Evolutionary conservation across 129 eudicot genomes (phyloP).

Genomic region (Helianthus tuberosus): DNA sequence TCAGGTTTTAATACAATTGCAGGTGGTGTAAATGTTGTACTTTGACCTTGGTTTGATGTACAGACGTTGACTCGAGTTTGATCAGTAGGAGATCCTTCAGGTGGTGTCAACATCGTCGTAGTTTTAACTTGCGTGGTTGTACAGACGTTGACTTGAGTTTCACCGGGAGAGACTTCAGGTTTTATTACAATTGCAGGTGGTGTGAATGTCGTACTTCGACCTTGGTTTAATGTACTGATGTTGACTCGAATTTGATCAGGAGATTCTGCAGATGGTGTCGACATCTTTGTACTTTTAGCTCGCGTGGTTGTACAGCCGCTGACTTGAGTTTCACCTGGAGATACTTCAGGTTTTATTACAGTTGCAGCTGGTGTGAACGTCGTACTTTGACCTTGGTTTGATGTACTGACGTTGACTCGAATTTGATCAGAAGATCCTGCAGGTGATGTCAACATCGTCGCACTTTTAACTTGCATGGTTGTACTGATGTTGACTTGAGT

Average conservation of each 20-base stretch:
- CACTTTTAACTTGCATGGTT: slow-evolving; percentile 14
- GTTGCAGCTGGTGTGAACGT: slow-evolving; percentile 15
- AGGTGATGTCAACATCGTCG: slow-evolving; percentile 6
- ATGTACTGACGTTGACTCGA: neutral
- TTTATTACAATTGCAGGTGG: neutral
- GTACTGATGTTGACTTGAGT: neutral
- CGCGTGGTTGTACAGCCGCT: neutral
- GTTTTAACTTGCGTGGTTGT: neutral
- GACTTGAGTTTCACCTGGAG: neutral
- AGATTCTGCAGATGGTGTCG: neutral
- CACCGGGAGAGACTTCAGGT: neutral
- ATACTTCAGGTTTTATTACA: neutral
- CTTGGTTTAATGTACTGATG: neutral
- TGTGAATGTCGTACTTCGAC: neutral
- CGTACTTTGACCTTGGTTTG: slow-evolving; percentile 1
- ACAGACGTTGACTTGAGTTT: neutral
- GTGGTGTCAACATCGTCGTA: neutral
- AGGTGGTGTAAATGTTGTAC: neutral
- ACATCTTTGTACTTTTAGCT: neutral
- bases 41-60: neutral
- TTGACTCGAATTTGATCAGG: neutral
- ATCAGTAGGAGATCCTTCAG: neutral
- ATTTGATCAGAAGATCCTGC: neutral
- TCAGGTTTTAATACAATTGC: neutral
- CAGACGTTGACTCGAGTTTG: neutral